Conservation (phyloP, 2,329 filamentous ascomycete species). For the Aspergillus cejpii region DNA sequence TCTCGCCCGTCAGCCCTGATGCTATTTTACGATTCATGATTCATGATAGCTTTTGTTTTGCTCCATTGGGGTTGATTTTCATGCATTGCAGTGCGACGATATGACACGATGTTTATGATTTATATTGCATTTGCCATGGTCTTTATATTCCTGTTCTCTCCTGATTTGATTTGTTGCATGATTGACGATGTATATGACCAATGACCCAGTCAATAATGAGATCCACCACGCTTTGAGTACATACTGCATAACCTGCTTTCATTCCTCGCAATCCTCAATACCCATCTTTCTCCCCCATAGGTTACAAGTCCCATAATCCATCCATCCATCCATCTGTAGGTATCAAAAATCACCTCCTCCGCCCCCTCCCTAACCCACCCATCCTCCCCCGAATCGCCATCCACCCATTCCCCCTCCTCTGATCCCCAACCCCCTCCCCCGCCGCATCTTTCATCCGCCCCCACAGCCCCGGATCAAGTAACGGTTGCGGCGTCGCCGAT, state of each 20-base stretch:
- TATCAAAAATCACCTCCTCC: background rate
- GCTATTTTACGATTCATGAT: slow-evolving; percentile 7
- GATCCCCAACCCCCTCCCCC: slow-evolving; percentile 11
- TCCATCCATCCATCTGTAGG: background rate
- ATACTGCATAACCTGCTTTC: too few species aligned
- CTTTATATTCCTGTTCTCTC: too few species aligned
- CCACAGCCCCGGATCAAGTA: slow-evolving; percentile 33
- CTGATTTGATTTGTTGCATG: too few species aligned
- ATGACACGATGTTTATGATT: too few species aligned
- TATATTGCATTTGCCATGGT: too few species aligned
- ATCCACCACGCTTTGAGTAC: too few species aligned
- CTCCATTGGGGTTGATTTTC: background rate
- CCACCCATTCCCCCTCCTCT: slow-evolving; percentile 23
- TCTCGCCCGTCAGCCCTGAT: slow-evolving; percentile 8
- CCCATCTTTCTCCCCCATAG: too few species aligned
- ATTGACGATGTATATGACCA: too few species aligned
- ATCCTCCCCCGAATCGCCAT: slow-evolving; percentile 30
- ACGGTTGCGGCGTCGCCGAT: slow-evolving; percentile 32
- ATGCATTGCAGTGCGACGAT: too few species aligned
- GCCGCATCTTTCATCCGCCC: slow-evolving; percentile 21
- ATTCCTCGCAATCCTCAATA: too few species aligned
- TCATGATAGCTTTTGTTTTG: background rate
- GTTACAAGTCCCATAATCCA: slow-evolving; percentile 5
- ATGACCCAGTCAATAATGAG: background rate
- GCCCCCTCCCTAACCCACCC: slow-evolving; percentile 6